These are phyloP conservation scores for Mimosa bimucronata DNA, from an alignment of 306 rosid species.

Conservation along the genomic window DNA sequence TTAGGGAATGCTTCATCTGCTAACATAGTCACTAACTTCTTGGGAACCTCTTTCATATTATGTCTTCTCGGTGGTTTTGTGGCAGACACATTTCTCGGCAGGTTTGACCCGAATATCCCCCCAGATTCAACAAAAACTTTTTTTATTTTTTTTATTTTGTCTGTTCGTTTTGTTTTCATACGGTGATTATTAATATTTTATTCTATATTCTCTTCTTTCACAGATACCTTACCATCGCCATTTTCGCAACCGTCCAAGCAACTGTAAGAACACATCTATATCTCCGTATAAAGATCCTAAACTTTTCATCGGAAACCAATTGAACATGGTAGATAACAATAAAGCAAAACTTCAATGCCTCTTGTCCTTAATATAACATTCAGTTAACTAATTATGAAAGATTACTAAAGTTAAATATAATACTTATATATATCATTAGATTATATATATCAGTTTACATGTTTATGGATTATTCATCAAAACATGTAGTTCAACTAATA, in stretches of 20 bases:
- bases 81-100: slow-evolving; percentile 90
- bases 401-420: too few relatives aligned
- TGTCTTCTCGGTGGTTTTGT: slow-evolving; percentile 93
- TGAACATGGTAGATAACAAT: too few relatives aligned
- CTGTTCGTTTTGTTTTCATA: not conserved
- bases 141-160: not conserved
- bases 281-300: not conserved
- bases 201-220: not conserved
- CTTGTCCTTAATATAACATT: too few relatives aligned
- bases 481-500: too few relatives aligned
- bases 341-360: too few relatives aligned
- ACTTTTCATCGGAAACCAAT: not conserved
- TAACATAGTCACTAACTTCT: slow-evolving; percentile 83
- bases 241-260: slow-evolving; percentile 88
- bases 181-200: not conserved
- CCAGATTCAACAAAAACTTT: not conserved
- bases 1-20: slow-evolving; percentile 89
- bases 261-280: slow-evolving; percentile 49
- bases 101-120: slow-evolving; percentile 43
- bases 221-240: slow-evolving; percentile 86
- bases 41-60: slow-evolving; percentile 93
- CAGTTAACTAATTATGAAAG: too few relatives aligned
- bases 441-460: too few relatives aligned
- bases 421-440: too few relatives aligned
- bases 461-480: too few relatives aligned